phyloP scores from a whole-genome alignment of 352 stramenopile genomes.

The Pythium vanterpoolii region DNA sequence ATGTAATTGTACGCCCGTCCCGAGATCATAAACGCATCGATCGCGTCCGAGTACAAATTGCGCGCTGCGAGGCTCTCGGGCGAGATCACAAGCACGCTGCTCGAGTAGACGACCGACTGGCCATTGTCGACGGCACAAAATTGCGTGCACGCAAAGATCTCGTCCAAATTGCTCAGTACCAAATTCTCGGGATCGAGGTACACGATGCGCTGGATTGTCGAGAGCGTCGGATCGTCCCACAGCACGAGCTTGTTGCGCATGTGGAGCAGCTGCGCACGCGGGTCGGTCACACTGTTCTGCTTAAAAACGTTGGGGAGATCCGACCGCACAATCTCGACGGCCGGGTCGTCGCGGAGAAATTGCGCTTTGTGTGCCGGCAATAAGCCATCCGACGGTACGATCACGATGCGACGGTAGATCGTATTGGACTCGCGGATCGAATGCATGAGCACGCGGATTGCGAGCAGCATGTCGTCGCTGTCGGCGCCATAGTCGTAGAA shows the following conservation, averaged over 20 bases:
- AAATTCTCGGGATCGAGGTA: slow-evolving; percentile 82
- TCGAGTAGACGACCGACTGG: slow-evolving; percentile 79
- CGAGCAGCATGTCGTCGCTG: slow-evolving; percentile 56
- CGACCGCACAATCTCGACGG: slow-evolving; percentile 60
- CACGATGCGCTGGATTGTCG: slow-evolving; percentile 60
- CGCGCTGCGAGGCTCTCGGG: slow-evolving; percentile 61
- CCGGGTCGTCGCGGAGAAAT: slow-evolving; percentile 52
- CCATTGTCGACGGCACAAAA: slow-evolving; percentile 83
- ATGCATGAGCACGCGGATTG: slow-evolving; percentile 64
- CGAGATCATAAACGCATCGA: slow-evolving; percentile 84
- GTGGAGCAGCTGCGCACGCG: slow-evolving; percentile 68
- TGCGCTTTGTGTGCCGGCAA: slow-evolving; percentile 28
- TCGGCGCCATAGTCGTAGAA: slow-evolving; percentile 65
- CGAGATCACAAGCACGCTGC: slow-evolving; percentile 77
- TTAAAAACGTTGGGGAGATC: slow-evolving; percentile 71
- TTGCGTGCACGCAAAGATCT: slow-evolving; percentile 76
- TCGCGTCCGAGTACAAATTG: slow-evolving; percentile 78
- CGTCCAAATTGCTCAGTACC: slow-evolving; percentile 73
- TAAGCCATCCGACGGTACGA: slow-evolving; percentile 67
- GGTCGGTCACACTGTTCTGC: slow-evolving; percentile 52
- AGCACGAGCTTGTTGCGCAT: slow-evolving; percentile 83
- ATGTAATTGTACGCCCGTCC: slow-evolving; percentile 80
- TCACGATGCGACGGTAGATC: slow-evolving; percentile 64
- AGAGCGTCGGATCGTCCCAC: slow-evolving; percentile 71
- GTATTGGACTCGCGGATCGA: slow-evolving; percentile 66